Conservation (phyloP, 192 early-diverging fungal genomes). For the Glomus cerebriforme region DNA sequence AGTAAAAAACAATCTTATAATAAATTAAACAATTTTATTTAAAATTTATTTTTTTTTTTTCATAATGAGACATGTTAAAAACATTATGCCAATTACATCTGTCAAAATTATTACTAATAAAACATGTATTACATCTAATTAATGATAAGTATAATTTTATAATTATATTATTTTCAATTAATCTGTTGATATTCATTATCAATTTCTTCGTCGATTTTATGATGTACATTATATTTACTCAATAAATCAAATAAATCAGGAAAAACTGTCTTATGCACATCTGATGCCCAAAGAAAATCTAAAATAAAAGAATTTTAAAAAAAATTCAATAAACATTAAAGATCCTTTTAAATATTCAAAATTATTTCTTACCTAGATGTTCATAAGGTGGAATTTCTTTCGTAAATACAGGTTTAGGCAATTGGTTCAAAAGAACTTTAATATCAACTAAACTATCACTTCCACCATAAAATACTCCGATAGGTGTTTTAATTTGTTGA, state of each 20-base stretch:
- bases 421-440: slow-evolving; percentile 51
- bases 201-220: neutral
- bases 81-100: no score
- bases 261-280: slow-evolving; percentile 47
- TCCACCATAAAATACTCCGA: slow-evolving; percentile 92
- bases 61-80: no score
- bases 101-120: no score
- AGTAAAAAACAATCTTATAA: neutral
- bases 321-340: neutral
- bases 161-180: neutral
- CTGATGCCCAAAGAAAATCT: slow-evolving; percentile 55
- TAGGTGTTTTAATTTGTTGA: slow-evolving; percentile 77
- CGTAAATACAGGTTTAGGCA: slow-evolving; percentile 59
- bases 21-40: neutral
- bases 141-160: no score
- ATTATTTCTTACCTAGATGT: slow-evolving; percentile 60
- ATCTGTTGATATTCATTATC: neutral
- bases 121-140: no score
- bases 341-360: neutral
- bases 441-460: slow-evolving; percentile 83
- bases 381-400: slow-evolving; percentile 74
- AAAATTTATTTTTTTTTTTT: no score
- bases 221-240: neutral
- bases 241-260: slow-evolving; percentile 54
- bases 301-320: neutral